Evolutionary conservation across 192 early-diverging fungal genomes (phyloP).

Genomic region (Diversispora eburnea): DNA sequence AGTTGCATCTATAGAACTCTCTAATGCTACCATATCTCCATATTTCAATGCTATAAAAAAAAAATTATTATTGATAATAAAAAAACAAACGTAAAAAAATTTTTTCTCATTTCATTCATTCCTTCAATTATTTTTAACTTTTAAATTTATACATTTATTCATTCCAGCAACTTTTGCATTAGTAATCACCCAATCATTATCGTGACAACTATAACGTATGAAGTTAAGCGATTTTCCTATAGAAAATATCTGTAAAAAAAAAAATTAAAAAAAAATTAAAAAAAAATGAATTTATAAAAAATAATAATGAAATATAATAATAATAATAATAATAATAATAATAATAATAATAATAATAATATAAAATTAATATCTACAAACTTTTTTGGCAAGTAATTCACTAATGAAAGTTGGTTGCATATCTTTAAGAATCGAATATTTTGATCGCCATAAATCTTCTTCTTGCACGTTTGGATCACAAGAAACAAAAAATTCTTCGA

Average conservation of each 20-base stretch:
- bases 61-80: not conserved
- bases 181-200: slow-evolving; percentile 36
- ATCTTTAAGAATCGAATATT: slow-evolving; percentile 68
- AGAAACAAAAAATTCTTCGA: slow-evolving; percentile 87
- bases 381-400: slow-evolving; percentile 73
- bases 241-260: slow-evolving; percentile 60
- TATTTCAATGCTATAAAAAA: slow-evolving; percentile 49
- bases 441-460: slow-evolving; percentile 79
- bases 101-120: not conserved
- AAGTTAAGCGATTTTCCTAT: slow-evolving; percentile 90
- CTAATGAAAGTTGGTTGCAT: slow-evolving; percentile 89
- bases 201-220: slow-evolving; percentile 61
- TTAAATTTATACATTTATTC: slow-evolving; percentile 13
- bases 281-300: too few relatives aligned
- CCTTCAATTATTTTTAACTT: not conserved
- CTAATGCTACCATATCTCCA: slow-evolving; percentile 66
- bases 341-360: too few relatives aligned
- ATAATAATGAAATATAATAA: too few relatives aligned
- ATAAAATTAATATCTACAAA: slow-evolving; percentile 25
- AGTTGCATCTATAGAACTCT: slow-evolving; percentile 67
- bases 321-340: too few relatives aligned
- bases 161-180: not conserved
- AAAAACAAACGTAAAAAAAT: not conserved
- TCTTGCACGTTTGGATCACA: slow-evolving; percentile 49
- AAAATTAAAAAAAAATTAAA: slow-evolving; percentile 12